These are phyloP conservation scores for Neoarthrinium moseri DNA, from an alignment of 2,329 filamentous ascomycete genomes.

Conservation along the genomic window DNA sequence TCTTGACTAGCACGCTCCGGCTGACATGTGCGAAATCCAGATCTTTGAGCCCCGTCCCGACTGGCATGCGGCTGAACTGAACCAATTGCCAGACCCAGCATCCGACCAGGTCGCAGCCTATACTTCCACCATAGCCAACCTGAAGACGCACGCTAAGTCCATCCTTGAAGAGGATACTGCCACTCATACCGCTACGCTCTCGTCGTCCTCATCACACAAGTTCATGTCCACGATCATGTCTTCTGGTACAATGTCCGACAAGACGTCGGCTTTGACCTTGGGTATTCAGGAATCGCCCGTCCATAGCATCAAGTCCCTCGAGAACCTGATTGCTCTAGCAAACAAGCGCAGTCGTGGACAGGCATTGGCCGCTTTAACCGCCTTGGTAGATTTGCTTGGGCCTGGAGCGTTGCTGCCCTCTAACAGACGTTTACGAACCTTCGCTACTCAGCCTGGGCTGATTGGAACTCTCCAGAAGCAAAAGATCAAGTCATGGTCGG, in stretches of 20 bases:
- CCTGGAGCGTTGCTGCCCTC: slow-evolving; percentile 82
- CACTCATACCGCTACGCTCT: slow-evolving; percentile 70
- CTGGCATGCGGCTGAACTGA: slow-evolving; percentile 50
- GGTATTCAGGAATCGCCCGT: slow-evolving; percentile 94
- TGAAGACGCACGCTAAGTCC: slow-evolving; percentile 69
- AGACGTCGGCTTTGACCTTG: slow-evolving; percentile 90
- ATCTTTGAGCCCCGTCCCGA: slow-evolving; percentile 57
- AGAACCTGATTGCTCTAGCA: slow-evolving; percentile 78
- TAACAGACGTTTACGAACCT: slow-evolving; percentile 77
- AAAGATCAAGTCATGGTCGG: slow-evolving; percentile 59
- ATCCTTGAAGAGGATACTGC: slow-evolving; percentile 77
- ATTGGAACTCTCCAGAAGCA: slow-evolving; percentile 67
- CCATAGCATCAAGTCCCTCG: slow-evolving; percentile 87
- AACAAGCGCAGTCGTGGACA: slow-evolving; percentile 92
- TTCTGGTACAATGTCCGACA: slow-evolving; percentile 93
- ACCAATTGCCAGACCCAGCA: slow-evolving; percentile 39
- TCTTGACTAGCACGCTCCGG: neutral
- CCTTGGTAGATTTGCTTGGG: slow-evolving; percentile 90
- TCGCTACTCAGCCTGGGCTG: slow-evolving; percentile 76
- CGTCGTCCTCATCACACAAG: slow-evolving; percentile 84
- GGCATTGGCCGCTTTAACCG: slow-evolving; percentile 87
- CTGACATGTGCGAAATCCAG: slow-evolving; percentile 32
- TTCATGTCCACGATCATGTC: slow-evolving; percentile 98
- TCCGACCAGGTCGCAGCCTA: slow-evolving; percentile 45
- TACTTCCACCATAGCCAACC: slow-evolving; percentile 41